Percentiles rank a stretch among this genome's conserved stretches.
Evolutionary conservation across 106 monocot genomes (phyloP).

Genomic region (Platanthera zijinensis): DNA sequence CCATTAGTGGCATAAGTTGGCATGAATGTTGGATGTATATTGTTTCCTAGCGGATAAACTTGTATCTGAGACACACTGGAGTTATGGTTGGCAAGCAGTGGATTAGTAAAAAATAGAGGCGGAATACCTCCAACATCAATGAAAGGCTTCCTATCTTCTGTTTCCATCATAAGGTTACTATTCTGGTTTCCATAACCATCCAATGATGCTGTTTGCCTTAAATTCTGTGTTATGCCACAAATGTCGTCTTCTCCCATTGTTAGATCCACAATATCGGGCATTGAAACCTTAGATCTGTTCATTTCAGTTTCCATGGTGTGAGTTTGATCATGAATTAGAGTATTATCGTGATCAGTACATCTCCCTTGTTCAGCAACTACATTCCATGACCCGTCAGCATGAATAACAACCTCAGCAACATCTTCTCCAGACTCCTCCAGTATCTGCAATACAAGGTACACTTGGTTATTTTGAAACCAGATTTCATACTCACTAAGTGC

Average conservation of each 20-base stretch:
- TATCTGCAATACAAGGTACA: slow-evolving; percentile 27
- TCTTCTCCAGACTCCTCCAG: slow-evolving; percentile 36
- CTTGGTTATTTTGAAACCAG: background rate
- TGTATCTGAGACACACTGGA: slow-evolving; percentile 4
- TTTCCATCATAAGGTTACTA: slow-evolving; percentile 11
- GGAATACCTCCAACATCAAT: slow-evolving; percentile 11
- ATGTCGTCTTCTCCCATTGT: slow-evolving; percentile 35
- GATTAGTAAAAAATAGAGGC: slow-evolving; percentile 11
- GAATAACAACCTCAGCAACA: slow-evolving; percentile 37
- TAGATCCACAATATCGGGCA: slow-evolving; percentile 35
- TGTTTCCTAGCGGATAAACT: slow-evolving; percentile 3
- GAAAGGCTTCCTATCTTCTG: slow-evolving; percentile 50
- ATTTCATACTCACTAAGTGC: background rate
- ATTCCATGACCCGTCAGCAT: slow-evolving; percentile 56
- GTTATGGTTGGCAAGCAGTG: slow-evolving; percentile 3
- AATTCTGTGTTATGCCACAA: background rate
- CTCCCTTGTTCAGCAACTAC: slow-evolving; percentile 14
- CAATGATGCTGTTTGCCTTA: background rate
- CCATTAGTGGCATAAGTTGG: slow-evolving; percentile 14
- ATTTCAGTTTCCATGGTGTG: slow-evolving; percentile 16
- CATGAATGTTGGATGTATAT: slow-evolving; percentile 5
- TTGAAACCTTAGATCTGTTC: background rate
- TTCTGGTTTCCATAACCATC: background rate
- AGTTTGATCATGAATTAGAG: slow-evolving; percentile 5
- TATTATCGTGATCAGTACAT: slow-evolving; percentile 11